Base-by-base conservation (phyloP, 495 filamentous ascomycete genomes). In the Neurospora tetraspora region DNA sequence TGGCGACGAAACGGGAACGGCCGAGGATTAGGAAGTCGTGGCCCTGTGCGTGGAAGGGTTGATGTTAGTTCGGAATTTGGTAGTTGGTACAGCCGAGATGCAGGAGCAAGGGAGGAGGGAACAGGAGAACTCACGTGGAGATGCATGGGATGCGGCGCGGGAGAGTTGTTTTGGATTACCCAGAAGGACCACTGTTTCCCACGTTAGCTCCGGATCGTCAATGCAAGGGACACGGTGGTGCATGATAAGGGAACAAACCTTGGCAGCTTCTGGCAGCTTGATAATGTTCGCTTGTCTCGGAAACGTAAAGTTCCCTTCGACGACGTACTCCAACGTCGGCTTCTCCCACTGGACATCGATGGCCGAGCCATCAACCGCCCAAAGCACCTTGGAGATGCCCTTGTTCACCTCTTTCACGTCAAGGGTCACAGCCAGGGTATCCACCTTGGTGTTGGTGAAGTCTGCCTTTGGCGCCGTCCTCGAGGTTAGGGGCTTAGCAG, bases 11-110 rank as follows among this genome's bases (percentile, higher is more conserved):
- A 31, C 47, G 53, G 53, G 73, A 77, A 74, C 89, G 84, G 23
- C 81, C 80, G 23, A 90, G 76, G 31, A 90, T 78, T 59, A 77
- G 82, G 80, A 90, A 90, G 74, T 90, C 83, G 73, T 91, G 84
- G 23, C 86, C 87, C 53, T 61, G 12, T 45, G 40, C 9, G 9
- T 23, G n/a, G 45, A 53, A 43, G 45, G 23, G 12, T 1, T 59
- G 47, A 31, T 16, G 23, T 61, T 61, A 61, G 47, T 5, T 6
- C 2, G 34, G 34, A 36, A 36, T 36, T 36, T 6, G 34, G 34
- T 36, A 0, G 4, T 36, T 7, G 34, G 34, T 36, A 5, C 34
- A 36, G 34, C 34, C 34, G 34, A 36, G 34, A 36, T 36, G 34
- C 34, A 61, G 4, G 45, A 27, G 23, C 23, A 61, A 61, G 47